These are phyloP conservation scores for Cytospora piceicola DNA, from an alignment of 2,329 filamentous ascomycete species.

Conservation along the genomic window DNA sequence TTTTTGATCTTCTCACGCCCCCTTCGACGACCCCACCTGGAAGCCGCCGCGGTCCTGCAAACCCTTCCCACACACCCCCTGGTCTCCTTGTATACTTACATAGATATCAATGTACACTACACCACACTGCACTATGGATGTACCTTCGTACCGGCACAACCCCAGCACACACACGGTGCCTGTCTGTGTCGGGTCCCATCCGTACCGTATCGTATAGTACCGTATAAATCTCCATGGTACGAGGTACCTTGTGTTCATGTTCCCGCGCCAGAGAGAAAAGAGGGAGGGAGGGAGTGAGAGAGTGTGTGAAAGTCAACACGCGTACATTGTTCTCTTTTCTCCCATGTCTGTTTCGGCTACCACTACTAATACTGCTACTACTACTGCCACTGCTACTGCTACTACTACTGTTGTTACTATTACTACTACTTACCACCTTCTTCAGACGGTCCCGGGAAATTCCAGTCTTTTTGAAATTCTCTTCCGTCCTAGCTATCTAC, in stretches of 20 bases:
- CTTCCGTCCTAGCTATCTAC: neutral
- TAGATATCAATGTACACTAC: neutral
- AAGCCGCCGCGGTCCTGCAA: conserved; percentile 1
- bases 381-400: neutral
- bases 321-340: neutral
- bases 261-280: neutral
- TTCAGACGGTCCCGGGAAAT: conserved; percentile 4
- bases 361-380: neutral
- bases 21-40: neutral
- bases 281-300: neutral
- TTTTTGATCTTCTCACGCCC: neutral
- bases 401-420: neutral
- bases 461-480: conserved; percentile 11
- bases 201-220: neutral
- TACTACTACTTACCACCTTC: neutral
- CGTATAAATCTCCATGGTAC: neutral
- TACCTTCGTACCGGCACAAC: neutral
- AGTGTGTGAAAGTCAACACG: neutral
- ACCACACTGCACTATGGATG: neutral
- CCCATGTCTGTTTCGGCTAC: neutral
- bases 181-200: neutral
- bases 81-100: neutral
- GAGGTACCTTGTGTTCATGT: neutral
- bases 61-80: conserved; percentile 1
- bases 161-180: neutral